Evolutionary conservation across 2,329 filamentous ascomycete species (phyloP), one percentile per base, ranked within the genome.

Genomic region (Aspergillus phoenicis): DNA sequence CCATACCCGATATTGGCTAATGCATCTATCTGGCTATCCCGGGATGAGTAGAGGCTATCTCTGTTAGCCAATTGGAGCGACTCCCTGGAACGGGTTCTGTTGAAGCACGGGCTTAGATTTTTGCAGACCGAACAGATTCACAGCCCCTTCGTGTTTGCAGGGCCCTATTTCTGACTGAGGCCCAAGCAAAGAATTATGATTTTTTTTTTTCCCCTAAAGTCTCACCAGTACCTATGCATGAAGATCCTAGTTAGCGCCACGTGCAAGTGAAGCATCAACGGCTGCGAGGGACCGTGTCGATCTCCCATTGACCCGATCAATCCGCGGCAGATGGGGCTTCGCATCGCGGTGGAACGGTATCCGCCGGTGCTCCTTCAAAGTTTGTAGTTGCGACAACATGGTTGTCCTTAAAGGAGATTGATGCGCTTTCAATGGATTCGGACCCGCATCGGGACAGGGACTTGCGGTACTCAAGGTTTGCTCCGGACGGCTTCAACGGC

Each of bases 221-320:
- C 56, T 53, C 56, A 52, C 52, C 43, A 51, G 64, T 57, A 59
- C 64, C 64, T 57, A 68, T 75, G 73, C 72, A 75, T 74, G 70
- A 71, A 68, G 70, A 74, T 74, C 71, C 70, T 66, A 68, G 72
- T 67, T 75, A 75, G 71, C 71, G 71, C 73, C 73, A 76, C 73
- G 72, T 75, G 73, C 69, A 66, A 65, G 64, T 69, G 67, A 74
- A 75, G 69, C 69, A 70, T 71, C 70, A 73, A 74, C 73, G 72
- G 72, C 70, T 74, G 71, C 66, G 70, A 74, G 73, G 69, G 70
- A 75, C 70, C 68, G 66, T 61, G 73, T 71, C 72, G 73, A 75
- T 75, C 73, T 73, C 70, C 70, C 71, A 72, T 66, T 64, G 67
- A 70, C 62, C 68, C 66, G 69, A 71, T 74, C 65, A 62, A 61